Evolutionary conservation across 768 basidiomycete species (phyloP), one percentile per base, ranked within the genome.

Genomic region (Lyophyllum atratum): DNA sequence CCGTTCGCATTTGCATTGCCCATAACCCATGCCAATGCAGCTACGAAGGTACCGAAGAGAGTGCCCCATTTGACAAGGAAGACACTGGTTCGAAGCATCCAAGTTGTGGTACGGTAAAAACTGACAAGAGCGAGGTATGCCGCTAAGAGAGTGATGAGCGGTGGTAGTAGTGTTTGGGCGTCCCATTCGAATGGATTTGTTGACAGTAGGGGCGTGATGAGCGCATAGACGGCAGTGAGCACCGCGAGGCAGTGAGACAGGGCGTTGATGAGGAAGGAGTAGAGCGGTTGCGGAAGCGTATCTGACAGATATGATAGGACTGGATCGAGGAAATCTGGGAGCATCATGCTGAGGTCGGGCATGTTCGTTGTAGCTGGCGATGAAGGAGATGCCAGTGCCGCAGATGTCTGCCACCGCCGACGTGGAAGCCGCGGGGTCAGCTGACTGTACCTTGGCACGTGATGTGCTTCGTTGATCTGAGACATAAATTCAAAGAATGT

Each of bases 1-100:
- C 69, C 74, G 56, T 73, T 73, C 29, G 67, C 71, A 15, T 58
- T 67, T 21, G 65, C 68, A 48, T 69, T 66, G 10, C 75, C 79
- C 68, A 83, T 70, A 47, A 83, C 71, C 80, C 83, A 90, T 10
- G 84, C 85, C 15, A 72, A 67, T 8, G 76, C 78, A 6, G 80
- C 85, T n/a, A 81, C 77, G 8, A 87, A 63, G 2, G 77, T 70
- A 12, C 76, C 80, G 9, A 90, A 58, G 46, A 93, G 72, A 11
- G 76, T 72, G 22, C 86, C 87, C 91, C 91, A 93, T 72, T 93
- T 93, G 64, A 89, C 68, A 64, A 90, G 80, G 78, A 82, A 91
- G 61, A 91, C 69, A 25, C 72, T 75, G 31, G 82, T 83, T 58
- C 88, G 81, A 60, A 92, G 72, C 64, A 89, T 77, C 86, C 88